Conservation (phyloP, 208 protist species). For the Tritrichomonas musculus region DNA sequence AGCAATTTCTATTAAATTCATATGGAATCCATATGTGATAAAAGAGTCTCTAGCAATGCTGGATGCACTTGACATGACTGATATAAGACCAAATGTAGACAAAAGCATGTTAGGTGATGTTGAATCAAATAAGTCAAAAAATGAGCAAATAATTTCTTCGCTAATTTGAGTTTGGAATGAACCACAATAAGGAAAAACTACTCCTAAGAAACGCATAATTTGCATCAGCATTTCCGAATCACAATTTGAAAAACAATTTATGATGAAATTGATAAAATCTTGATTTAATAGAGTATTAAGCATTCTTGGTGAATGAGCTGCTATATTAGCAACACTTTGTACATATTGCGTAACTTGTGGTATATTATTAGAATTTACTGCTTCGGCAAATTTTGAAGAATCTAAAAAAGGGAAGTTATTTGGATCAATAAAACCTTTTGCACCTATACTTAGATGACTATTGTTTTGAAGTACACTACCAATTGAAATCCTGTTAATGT, state of each 20-base stretch:
- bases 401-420: not conserved
- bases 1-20: not conserved
- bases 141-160: not conserved
- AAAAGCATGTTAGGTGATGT: not conserved
- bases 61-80: not conserved
- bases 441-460: too few species aligned
- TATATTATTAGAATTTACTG: not conserved
- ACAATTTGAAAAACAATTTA: not conserved
- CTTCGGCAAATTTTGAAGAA: not conserved
- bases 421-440: not conserved
- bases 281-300: not conserved
- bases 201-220: not conserved
- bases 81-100: not conserved
- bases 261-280: not conserved
- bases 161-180: not conserved
- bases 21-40: not conserved
- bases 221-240: not conserved
- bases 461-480: not conserved
- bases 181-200: not conserved
- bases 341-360: not conserved
- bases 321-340: not conserved
- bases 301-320: not conserved
- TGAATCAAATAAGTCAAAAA: not conserved
- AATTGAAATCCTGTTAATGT: not conserved
- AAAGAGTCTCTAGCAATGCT: not conserved